Conservation (phyloP, 1,284 basidiomycete genomes). For the Rhizoctonia solani region DNA sequence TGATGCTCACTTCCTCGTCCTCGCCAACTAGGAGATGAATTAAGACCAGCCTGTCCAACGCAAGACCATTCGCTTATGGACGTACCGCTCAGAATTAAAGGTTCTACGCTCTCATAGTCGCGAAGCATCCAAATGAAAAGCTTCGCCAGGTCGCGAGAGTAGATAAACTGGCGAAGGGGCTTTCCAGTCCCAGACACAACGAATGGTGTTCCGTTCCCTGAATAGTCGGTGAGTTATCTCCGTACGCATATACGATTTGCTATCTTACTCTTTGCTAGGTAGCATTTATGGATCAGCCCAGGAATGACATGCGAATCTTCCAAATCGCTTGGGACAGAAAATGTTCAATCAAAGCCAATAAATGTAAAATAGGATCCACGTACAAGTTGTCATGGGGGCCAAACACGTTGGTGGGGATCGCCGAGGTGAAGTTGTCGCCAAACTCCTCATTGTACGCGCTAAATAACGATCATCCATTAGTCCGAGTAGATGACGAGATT, state of each 20-base stretch:
- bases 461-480: background rate
- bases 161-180: constrained; percentile 90
- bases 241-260: background rate
- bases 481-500: background rate
- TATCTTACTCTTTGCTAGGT: constrained; percentile 76
- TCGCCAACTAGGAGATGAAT: constrained; percentile 62
- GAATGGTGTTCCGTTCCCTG: constrained; percentile 82
- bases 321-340: constrained; percentile 64
- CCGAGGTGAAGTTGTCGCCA: constrained; percentile 87
- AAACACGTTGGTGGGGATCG: constrained; percentile 91
- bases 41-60: background rate
- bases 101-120: constrained; percentile 86
- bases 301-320: constrained; percentile 90
- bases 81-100: constrained; percentile 82
- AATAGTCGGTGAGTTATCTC: constrained; percentile 1
- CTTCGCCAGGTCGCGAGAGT: constrained; percentile 89
- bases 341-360: constrained; percentile 16
- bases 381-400: constrained; percentile 83
- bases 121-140: constrained; percentile 90
- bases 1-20: constrained; percentile 88
- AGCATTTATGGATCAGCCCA: constrained; percentile 85
- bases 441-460: constrained; percentile 91
- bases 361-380: constrained; percentile 38
- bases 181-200: constrained; percentile 83
- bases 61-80: background rate